A percentile compares a stretch with the other conserved stretches of the same genome.
These are phyloP conservation scores for Beauveria sp. DNA, from an alignment of 2,329 filamentous ascomycete genomes.

Conservation along the genomic window DNA sequence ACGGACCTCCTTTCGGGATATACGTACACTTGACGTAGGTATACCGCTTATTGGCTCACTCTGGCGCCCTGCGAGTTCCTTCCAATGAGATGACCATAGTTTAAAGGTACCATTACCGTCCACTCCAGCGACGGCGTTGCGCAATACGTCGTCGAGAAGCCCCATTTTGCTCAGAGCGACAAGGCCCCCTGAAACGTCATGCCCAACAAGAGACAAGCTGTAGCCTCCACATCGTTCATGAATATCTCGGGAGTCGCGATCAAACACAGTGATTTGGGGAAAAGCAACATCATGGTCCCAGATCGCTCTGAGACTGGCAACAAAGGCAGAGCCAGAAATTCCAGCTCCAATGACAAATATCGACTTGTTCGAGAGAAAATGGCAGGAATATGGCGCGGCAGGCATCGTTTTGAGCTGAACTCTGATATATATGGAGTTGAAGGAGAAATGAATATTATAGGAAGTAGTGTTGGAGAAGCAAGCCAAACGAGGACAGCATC, in stretches of 20 bases:
- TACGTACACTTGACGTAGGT: conserved; percentile 29
- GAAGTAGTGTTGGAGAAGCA: neutral
- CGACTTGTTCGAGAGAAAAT: conserved; percentile 30
- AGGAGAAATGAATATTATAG: neutral
- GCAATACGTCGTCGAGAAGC: conserved; percentile 26
- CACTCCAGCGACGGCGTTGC: conserved; percentile 23
- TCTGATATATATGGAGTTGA: neutral
- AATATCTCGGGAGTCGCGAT: conserved; percentile 29
- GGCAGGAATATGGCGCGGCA: neutral
- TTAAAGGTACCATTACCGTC: conserved; percentile 27
- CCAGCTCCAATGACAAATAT: conserved; percentile 37
- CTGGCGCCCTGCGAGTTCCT: conserved; percentile 24
- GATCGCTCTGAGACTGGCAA: conserved; percentile 29
- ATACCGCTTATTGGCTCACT: conserved; percentile 24
- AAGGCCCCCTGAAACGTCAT: conserved; percentile 27
- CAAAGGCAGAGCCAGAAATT: conserved; percentile 35
- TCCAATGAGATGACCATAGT: conserved; percentile 32
- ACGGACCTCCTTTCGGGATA: conserved; percentile 28
- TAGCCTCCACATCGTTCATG: conserved; percentile 28
- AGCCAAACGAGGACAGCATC: too few species aligned
- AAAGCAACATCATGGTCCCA: conserved; percentile 25
- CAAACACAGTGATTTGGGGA: conserved; percentile 32
- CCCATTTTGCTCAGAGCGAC: conserved; percentile 31
- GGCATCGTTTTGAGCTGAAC: neutral
- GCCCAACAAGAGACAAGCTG: conserved; percentile 31